Conservation (phyloP, 2,329 filamentous ascomycete genomes). For the Colletotrichum gloeosporioides region DNA sequence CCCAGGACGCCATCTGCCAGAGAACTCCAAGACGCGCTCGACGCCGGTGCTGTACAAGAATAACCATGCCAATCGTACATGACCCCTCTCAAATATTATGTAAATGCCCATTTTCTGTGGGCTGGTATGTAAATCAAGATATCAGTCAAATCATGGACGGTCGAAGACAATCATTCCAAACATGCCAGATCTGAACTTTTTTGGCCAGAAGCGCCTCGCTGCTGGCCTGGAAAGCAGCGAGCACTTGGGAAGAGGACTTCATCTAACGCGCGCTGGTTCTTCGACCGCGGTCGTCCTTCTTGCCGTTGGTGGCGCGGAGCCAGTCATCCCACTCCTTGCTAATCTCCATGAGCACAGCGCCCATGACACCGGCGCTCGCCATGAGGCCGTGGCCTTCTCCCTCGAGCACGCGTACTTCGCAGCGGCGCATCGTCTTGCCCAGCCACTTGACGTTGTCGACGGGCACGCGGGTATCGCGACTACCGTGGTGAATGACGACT, state of each 20-base stretch:
- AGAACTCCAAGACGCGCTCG: neutral
- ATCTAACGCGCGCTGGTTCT: slow-evolving; percentile 10
- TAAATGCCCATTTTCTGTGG: neutral
- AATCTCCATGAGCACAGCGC: slow-evolving; percentile 91
- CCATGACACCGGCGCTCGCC: slow-evolving; percentile 94
- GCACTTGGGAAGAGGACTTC: neutral
- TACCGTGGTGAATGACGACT: slow-evolving; percentile 94
- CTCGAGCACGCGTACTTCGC: slow-evolving; percentile 88
- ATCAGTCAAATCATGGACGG: neutral
- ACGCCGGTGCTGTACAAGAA: slow-evolving; percentile 7
- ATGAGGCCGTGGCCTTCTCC: slow-evolving; percentile 95
- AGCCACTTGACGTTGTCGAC: slow-evolving; percentile 96
- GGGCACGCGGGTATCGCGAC: slow-evolving; percentile 87
- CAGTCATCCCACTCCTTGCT: slow-evolving; percentile 93
- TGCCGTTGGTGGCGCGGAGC: slow-evolving; percentile 62
- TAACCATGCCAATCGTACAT: slow-evolving; percentile 1
- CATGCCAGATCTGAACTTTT: neutral
- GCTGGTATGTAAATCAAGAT: neutral
- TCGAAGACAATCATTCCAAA: neutral
- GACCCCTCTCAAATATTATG: neutral
- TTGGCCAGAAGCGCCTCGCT: neutral
- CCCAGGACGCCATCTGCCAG: neutral
- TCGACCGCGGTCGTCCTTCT: slow-evolving; percentile 18
- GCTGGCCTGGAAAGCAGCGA: neutral
- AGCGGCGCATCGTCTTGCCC: slow-evolving; percentile 89